These are phyloP conservation scores for Fusarium napiforme DNA, from an alignment of 2,329 filamentous ascomycete species.

Conservation along the genomic window DNA sequence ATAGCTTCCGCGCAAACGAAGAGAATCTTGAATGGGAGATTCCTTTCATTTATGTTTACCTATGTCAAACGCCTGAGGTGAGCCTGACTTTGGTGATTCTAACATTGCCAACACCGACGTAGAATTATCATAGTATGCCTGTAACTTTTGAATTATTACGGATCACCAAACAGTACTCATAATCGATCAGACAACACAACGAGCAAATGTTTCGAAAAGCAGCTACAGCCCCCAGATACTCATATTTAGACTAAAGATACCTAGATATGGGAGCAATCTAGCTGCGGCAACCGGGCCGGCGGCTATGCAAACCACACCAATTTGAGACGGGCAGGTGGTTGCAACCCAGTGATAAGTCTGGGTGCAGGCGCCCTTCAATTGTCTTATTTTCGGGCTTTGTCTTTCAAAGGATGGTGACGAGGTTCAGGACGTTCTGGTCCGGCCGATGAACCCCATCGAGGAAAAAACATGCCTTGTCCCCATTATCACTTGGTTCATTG, in stretches of 20 bases:
- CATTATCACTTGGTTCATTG: conserved; percentile 27
- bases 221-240: background rate
- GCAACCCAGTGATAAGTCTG: background rate
- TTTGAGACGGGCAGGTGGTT: conserved; percentile 15
- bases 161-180: background rate
- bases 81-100: background rate
- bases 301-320: conserved; percentile 5
- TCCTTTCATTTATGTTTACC: background rate
- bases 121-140: background rate
- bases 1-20: background rate
- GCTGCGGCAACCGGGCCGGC: conserved; percentile 29
- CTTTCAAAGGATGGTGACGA: background rate
- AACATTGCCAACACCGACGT: background rate
- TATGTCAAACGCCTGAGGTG: background rate
- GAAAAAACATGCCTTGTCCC: conserved; percentile 33
- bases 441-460: conserved; percentile 36
- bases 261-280: background rate
- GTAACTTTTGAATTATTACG: too few relatives aligned
- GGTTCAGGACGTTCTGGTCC: conserved; percentile 35
- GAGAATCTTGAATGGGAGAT: background rate
- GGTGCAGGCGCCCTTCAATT: background rate
- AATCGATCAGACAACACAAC: background rate
- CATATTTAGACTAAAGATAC: background rate
- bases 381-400: conserved; percentile 7
- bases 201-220: background rate